Percentiles rank a stretch among this genome's conserved stretches.
phyloP scores from a whole-genome alignment of 2,329 filamentous ascomycete genomes.

The Drechslerella stenobrocha region DNA sequence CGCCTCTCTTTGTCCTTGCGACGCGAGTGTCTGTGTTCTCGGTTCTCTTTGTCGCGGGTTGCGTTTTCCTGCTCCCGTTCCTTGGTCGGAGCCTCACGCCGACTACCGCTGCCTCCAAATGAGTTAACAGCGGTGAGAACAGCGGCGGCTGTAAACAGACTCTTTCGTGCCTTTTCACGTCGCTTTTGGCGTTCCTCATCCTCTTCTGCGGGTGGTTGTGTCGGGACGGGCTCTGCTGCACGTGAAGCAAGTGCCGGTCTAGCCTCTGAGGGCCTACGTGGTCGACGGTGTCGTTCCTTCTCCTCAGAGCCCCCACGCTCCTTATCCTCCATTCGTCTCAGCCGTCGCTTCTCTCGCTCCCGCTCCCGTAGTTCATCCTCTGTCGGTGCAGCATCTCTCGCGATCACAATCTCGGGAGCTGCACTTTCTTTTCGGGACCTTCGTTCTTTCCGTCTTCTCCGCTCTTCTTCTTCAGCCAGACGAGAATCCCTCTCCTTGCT shows the following conservation, averaged over 20 bases:
- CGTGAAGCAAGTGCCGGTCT: constrained; percentile 8
- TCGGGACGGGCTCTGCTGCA: not conserved
- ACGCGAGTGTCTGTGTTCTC: constrained; percentile 14
- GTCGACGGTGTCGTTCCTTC: constrained; percentile 32
- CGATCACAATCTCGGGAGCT: constrained; percentile 26
- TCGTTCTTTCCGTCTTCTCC: constrained; percentile 30
- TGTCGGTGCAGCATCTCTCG: constrained; percentile 23
- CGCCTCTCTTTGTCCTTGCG: constrained; percentile 24
- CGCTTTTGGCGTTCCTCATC: constrained; percentile 37
- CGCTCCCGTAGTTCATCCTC: constrained; percentile 37
- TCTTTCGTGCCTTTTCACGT: constrained; percentile 35
- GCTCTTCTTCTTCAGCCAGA: constrained; percentile 36
- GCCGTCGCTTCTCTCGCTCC: constrained; percentile 35
- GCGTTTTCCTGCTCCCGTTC: constrained; percentile 22
- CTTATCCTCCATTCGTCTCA: constrained; percentile 28
- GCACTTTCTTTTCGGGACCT: constrained; percentile 27
- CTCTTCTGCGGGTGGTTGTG: constrained; percentile 16
- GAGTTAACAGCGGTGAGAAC: constrained; percentile 28
- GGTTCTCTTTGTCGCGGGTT: constrained; percentile 11
- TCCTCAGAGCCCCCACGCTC: constrained; percentile 9
- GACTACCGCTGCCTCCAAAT: constrained; percentile 34
- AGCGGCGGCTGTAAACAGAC: constrained; percentile 28
- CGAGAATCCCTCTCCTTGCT: constrained; percentile 23
- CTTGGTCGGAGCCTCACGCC: constrained; percentile 24
- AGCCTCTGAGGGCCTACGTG: constrained; percentile 25